These are phyloP conservation scores for Rhexocercosporidium sp. DNA, from an alignment of 2,329 filamentous ascomycete species.

Conservation along the genomic window DNA sequence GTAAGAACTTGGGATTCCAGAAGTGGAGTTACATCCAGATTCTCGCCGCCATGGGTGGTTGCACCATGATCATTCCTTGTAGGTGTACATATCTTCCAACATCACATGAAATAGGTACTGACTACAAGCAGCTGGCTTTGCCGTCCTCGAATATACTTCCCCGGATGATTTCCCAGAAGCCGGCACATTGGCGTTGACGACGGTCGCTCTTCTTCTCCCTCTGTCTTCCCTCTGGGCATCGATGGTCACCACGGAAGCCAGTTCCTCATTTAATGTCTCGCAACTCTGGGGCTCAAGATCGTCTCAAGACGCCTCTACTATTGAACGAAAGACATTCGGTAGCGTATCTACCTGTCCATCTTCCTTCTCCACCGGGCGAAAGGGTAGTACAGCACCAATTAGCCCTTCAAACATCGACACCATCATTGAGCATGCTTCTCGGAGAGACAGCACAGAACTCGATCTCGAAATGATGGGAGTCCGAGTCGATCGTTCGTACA, in stretches of 20 bases:
- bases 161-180: slow-evolving; percentile 54
- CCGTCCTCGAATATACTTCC: slow-evolving; percentile 58
- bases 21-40: slow-evolving; percentile 70
- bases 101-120: slow-evolving; percentile 18
- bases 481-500: slow-evolving; percentile 34
- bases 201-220: slow-evolving; percentile 67
- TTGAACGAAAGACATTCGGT: slow-evolving; percentile 19
- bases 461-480: slow-evolving; percentile 39
- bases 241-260: slow-evolving; percentile 33
- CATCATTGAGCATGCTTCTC: slow-evolving; percentile 13
- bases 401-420: slow-evolving; percentile 24
- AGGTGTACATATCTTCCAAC: slow-evolving; percentile 36
- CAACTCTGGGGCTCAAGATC: slow-evolving; percentile 13
- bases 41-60: slow-evolving; percentile 70
- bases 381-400: slow-evolving; percentile 25
- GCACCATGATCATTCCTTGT: slow-evolving; percentile 70
- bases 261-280: slow-evolving; percentile 30
- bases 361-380: slow-evolving; percentile 21
- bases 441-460: slow-evolving; percentile 38
- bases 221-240: slow-evolving; percentile 70
- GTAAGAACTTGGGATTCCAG: slow-evolving; percentile 60
- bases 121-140: slow-evolving; percentile 59
- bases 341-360: slow-evolving; percentile 20
- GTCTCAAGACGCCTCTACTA: slow-evolving; percentile 12
- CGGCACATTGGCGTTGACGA: slow-evolving; percentile 58